These are phyloP conservation scores for Diaporthe caulivora DNA, from an alignment of 2,329 filamentous ascomycete species.

Conservation along the genomic window DNA sequence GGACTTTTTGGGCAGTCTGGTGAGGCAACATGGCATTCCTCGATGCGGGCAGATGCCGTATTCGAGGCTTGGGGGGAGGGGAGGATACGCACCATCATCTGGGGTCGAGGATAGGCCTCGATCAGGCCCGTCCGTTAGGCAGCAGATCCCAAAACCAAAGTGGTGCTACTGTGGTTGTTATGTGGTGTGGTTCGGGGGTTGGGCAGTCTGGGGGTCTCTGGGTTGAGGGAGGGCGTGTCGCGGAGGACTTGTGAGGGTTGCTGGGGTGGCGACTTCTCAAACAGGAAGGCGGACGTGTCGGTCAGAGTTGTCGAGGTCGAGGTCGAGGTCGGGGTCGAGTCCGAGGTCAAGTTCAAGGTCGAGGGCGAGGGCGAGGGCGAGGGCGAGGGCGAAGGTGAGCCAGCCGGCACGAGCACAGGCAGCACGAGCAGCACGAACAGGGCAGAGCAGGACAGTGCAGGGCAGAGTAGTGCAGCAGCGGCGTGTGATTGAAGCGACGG, in stretches of 20 bases:
- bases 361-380: slow-evolving; percentile 7
- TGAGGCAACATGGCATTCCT: slow-evolving; percentile 4
- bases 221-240: slow-evolving; percentile 27
- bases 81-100: slow-evolving; percentile 65
- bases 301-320: slow-evolving; percentile 27
- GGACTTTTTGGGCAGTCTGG: not conserved
- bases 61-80: slow-evolving; percentile 3
- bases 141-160: slow-evolving; percentile 43
- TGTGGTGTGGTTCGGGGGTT: slow-evolving; percentile 31
- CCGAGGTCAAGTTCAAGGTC: slow-evolving; percentile 11
- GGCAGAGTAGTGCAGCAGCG: not conserved
- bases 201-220: slow-evolving; percentile 17
- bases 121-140: slow-evolving; percentile 44
- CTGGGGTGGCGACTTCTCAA: slow-evolving; percentile 32
- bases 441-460: slow-evolving; percentile 11
- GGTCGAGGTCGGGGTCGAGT: slow-evolving; percentile 12
- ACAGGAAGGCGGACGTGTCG: slow-evolving; percentile 32
- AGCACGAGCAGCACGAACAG: slow-evolving; percentile 1
- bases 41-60: not conserved
- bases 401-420: slow-evolving; percentile 5
- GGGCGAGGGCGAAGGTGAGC: slow-evolving; percentile 20
- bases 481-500: slow-evolving; percentile 7
- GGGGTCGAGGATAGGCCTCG: slow-evolving; percentile 53
- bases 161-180: slow-evolving; percentile 41
- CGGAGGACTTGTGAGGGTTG: slow-evolving; percentile 33